Evolutionary conservation across 768 basidiomycete genomes (phyloP).

Genomic region (Trametes elegans): DNA sequence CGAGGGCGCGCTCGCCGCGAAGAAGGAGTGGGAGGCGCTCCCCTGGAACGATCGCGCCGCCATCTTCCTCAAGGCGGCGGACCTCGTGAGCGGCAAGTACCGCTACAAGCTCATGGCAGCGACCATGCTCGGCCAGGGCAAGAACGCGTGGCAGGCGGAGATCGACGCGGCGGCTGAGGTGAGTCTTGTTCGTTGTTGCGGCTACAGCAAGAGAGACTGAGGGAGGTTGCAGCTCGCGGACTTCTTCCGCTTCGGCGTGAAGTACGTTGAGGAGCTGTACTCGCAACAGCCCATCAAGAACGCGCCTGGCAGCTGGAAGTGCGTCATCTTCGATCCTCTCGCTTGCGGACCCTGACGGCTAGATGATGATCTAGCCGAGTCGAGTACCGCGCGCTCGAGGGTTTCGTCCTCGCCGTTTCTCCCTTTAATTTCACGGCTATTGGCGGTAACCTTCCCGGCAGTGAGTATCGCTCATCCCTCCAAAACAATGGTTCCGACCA

Average conservation of each 20-base stretch:
- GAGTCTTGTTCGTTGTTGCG: conserved; percentile 23
- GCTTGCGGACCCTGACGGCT: conserved; percentile 2
- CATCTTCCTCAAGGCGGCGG: conserved; percentile 97
- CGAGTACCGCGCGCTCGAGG: conserved; percentile 97
- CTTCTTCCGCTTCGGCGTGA: conserved; percentile 96
- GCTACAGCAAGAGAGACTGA: neutral
- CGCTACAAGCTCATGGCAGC: conserved; percentile 93
- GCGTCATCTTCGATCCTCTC: conserved; percentile 33
- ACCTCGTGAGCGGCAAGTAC: conserved; percentile 94
- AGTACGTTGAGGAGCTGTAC: conserved; percentile 95
- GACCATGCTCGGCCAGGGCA: conserved; percentile 97
- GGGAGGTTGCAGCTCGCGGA: conserved; percentile 61
- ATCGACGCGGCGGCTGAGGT: conserved; percentile 99
- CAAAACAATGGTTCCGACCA: too few species aligned
- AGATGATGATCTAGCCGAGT: conserved; percentile 58
- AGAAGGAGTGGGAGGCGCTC: conserved; percentile 87
- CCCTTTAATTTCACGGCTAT: conserved; percentile 99
- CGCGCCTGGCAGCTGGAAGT: conserved; percentile 92
- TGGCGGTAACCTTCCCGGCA: conserved; percentile 87
- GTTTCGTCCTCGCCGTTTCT: conserved; percentile 95
- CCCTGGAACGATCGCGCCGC: conserved; percentile 98
- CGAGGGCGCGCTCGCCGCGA: conserved; percentile 82
- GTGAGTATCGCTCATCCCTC: conserved; percentile 43
- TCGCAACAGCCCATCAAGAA: conserved; percentile 87
- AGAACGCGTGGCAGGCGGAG: conserved; percentile 99